phyloP scores from a whole-genome alignment of 768 basidiomycete genomes.

The Suillus variegatus region DNA sequence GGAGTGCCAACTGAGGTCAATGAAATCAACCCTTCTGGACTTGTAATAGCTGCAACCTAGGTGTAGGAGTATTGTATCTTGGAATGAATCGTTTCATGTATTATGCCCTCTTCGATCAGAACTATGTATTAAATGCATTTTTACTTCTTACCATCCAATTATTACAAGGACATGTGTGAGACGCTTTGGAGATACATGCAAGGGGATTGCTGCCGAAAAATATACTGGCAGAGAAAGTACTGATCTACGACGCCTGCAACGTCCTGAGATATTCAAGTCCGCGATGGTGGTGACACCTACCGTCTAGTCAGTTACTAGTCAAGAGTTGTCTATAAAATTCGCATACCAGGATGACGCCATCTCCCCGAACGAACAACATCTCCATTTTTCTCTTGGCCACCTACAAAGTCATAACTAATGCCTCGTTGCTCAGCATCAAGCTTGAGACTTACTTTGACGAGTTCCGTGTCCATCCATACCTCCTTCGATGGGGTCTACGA shows the following conservation, averaged over 20 bases:
- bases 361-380: constrained; percentile 97
- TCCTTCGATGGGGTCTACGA: constrained; percentile 84
- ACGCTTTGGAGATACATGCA: constrained; percentile 7
- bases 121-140: constrained; percentile 4
- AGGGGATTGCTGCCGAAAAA: constrained; percentile 31
- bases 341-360: constrained; percentile 92
- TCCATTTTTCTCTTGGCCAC: constrained; percentile 93
- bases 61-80: constrained; percentile 2
- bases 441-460: constrained; percentile 56
- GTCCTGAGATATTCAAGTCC: constrained; percentile 45
- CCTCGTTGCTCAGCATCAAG: not conserved
- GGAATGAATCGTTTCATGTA: not conserved
- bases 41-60: constrained; percentile 4
- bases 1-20: not conserved
- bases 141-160: constrained; percentile 10
- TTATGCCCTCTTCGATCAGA: constrained; percentile 2
- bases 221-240: constrained; percentile 29
- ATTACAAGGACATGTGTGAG: not conserved
- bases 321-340: not conserved
- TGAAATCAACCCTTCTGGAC: constrained; percentile 8
- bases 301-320: constrained; percentile 14
- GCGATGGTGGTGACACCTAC: constrained; percentile 81
- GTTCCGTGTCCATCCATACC: constrained; percentile 55
- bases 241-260: constrained; percentile 1
- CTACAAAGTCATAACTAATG: constrained; percentile 39